phyloP scores from a whole-genome alignment of 1,139 yeast species.

The Diutina rugosa region DNA sequence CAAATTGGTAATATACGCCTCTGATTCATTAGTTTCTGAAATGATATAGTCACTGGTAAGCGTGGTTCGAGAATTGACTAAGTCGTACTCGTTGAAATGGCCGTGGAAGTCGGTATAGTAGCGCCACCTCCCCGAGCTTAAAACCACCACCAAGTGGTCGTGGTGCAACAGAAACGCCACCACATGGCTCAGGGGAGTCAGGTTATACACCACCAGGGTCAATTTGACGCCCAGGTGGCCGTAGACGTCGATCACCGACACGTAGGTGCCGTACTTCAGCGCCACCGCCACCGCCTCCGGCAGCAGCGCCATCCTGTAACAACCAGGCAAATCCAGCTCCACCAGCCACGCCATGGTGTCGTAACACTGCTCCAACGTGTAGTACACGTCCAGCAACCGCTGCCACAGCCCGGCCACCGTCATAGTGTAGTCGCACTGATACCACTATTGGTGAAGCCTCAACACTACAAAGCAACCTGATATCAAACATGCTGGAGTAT shows the following conservation, averaged over 20 bases:
- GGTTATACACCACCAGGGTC: slow-evolving; percentile 36
- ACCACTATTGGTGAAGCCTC: background rate
- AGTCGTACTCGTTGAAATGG: slow-evolving; percentile 37
- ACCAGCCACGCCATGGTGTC: slow-evolving; percentile 24
- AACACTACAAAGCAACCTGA: no score
- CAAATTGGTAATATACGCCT: slow-evolving; percentile 16
- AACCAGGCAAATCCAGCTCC: slow-evolving; percentile 12
- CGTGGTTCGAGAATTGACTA: background rate
- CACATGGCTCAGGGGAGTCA: slow-evolving; percentile 39
- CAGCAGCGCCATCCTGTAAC: slow-evolving; percentile 18
- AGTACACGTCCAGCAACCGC: slow-evolving; percentile 46
- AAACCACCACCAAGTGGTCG: slow-evolving; percentile 52
- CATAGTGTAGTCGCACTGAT: background rate
- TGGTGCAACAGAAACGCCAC: slow-evolving; percentile 42
- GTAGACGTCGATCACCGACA: slow-evolving; percentile 34
- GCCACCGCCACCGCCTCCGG: slow-evolving; percentile 32
- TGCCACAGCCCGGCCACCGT: slow-evolving; percentile 36
- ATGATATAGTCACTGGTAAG: background rate
- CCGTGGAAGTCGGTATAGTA: slow-evolving; percentile 61
- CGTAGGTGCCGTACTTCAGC: slow-evolving; percentile 12
- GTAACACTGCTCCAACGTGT: slow-evolving; percentile 35
- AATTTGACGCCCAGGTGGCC: slow-evolving; percentile 39
- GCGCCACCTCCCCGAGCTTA: slow-evolving; percentile 44
- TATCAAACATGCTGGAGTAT: slow-evolving; percentile 13
- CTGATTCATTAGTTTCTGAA: background rate